Evolutionary conservation across 2,329 filamentous ascomycete species (phyloP).

Genomic region (Cladosporium oxysporum): DNA sequence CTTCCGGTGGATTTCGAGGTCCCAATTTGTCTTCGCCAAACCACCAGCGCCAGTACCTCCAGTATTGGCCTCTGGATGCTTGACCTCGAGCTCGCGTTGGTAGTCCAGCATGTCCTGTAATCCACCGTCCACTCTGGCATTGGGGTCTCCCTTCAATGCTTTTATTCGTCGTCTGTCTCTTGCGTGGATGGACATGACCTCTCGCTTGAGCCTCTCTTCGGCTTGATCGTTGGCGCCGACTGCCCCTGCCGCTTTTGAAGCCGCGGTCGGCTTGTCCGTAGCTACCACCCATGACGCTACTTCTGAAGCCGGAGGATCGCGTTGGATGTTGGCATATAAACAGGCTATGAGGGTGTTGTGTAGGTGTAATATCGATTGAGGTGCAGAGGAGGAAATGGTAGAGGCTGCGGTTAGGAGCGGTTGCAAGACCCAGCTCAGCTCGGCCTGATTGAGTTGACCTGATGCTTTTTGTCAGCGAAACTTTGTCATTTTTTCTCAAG

Average conservation of each 20-base stretch:
- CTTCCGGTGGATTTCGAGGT: constrained; percentile 65
- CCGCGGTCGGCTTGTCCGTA: constrained; percentile 72
- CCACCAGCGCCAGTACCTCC: constrained; percentile 25
- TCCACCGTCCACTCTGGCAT: constrained; percentile 22
- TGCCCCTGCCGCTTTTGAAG: constrained; percentile 58
- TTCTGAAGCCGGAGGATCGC: constrained; percentile 60
- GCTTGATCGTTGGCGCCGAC: constrained; percentile 58
- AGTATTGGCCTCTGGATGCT: constrained; percentile 27
- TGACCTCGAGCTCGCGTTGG: constrained; percentile 32
- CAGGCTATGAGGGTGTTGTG: constrained; percentile 64
- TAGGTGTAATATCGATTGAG: constrained; percentile 46
- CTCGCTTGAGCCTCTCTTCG: constrained; percentile 63
- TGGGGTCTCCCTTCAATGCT: constrained; percentile 30
- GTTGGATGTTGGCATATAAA: constrained; percentile 59
- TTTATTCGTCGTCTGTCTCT: constrained; percentile 58
- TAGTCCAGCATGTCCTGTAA: constrained; percentile 33
- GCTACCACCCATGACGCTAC: constrained; percentile 66
- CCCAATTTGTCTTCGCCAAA: constrained; percentile 54
- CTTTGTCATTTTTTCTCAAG: neutral
- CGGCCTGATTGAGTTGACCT: constrained; percentile 63
- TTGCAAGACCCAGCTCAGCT: constrained; percentile 58
- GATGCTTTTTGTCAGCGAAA: constrained; percentile 13
- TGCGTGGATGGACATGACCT: constrained; percentile 64
- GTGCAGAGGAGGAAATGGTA: constrained; percentile 23
- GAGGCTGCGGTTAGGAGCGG: constrained; percentile 50